Conservation (phyloP, 208 protist species). For the Leishmania aethiopica region DNA sequence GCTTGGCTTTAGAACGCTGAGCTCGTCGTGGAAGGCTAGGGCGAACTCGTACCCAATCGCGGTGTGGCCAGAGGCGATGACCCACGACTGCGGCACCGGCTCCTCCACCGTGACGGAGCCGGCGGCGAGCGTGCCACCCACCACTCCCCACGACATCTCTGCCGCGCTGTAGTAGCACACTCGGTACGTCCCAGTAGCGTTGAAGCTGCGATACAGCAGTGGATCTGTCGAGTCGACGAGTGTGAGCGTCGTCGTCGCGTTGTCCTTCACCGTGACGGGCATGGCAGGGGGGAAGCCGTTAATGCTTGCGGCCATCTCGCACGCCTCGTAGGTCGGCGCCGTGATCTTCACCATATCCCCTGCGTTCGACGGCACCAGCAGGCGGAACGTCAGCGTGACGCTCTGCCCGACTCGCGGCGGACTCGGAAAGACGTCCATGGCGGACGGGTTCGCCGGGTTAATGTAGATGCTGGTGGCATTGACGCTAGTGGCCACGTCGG, state of each 20-base stretch:
- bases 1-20: slow-evolving; percentile 38
- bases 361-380: slow-evolving; percentile 43
- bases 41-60: slow-evolving; percentile 57
- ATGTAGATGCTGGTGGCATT: slow-evolving; percentile 42
- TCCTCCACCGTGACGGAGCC: slow-evolving; percentile 54
- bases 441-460: slow-evolving; percentile 54
- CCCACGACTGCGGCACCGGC: slow-evolving; percentile 52
- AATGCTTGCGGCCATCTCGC: slow-evolving; percentile 46
- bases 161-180: slow-evolving; percentile 86
- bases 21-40: slow-evolving; percentile 56
- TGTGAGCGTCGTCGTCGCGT: slow-evolving; percentile 42
- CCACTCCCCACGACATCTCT: slow-evolving; percentile 69
- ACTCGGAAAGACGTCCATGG: slow-evolving; percentile 60
- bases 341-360: slow-evolving; percentile 69
- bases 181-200: slow-evolving; percentile 47
- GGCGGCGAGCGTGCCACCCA: slow-evolving; percentile 59
- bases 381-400: slow-evolving; percentile 81
- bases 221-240: slow-evolving; percentile 70
- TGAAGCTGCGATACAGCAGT: slow-evolving; percentile 84
- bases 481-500: slow-evolving; percentile 62
- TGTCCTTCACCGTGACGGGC: slow-evolving; percentile 49
- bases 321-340: slow-evolving; percentile 35
- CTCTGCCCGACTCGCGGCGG: slow-evolving; percentile 87
- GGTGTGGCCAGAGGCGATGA: slow-evolving; percentile 26
- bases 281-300: slow-evolving; percentile 41